Conservation (phyloP, 805 yeast species). For the Candida jianshihensis region DNA sequence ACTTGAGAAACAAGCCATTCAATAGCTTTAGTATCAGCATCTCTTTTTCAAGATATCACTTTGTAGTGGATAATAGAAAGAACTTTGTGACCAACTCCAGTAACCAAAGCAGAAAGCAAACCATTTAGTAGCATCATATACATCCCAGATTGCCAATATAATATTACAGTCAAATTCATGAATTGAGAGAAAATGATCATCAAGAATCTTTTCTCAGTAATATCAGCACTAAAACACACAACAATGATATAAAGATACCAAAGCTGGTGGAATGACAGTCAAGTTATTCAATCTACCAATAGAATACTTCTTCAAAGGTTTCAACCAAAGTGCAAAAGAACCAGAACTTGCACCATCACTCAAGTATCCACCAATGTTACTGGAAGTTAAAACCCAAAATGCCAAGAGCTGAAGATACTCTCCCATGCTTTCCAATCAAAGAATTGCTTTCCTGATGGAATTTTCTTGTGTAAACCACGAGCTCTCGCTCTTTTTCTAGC, state of each 20-base stretch:
- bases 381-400: conserved; percentile 44
- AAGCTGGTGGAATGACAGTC: conserved; percentile 25
- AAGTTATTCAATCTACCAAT: conserved; percentile 32
- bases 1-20: conserved; percentile 41
- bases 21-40: conserved; percentile 44
- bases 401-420: conserved; percentile 47
- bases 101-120: conserved; percentile 39
- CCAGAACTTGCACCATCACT: conserved; percentile 37
- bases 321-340: conserved; percentile 36
- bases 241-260: conserved; percentile 5
- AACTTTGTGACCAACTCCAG: conserved; percentile 49
- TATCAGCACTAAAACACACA: conserved; percentile 21
- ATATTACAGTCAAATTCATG: conserved; percentile 37
- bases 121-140: conserved; percentile 45
- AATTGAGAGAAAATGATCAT: conserved; percentile 36
- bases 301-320: conserved; percentile 31
- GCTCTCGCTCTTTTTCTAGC: conserved; percentile 10
- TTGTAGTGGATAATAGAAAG: conserved; percentile 51
- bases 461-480: conserved; percentile 25
- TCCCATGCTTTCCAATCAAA: conserved; percentile 45
- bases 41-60: conserved; percentile 48
- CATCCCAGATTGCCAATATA: conserved; percentile 44
- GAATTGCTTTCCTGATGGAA: conserved; percentile 21
- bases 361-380: conserved; percentile 50
- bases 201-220: conserved; percentile 33